Base-by-base conservation (phyloP, 257 asterid genomes). In the Solanum chmielewskii region DNA sequence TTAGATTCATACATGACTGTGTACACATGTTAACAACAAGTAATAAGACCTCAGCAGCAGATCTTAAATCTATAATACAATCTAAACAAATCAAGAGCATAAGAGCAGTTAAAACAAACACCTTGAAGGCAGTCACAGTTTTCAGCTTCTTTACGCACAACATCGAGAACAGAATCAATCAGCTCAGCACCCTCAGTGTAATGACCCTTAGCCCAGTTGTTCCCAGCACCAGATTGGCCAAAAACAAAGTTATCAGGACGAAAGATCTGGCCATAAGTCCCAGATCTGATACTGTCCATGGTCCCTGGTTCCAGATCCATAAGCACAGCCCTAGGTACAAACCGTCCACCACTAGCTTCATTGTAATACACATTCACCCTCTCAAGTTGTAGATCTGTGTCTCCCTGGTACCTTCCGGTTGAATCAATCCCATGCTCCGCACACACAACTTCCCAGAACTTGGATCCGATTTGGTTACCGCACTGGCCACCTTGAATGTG, bases 251-350 rank as follows among this genome's bases (percentile, higher is more conserved):
- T 92, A 85, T 92, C 94, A 0, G 94, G 94, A 23, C 94, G 89
- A 69, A 92, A 90, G 66, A 92, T 90, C 92, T 90, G 93, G 0
- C 94, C 94, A 31, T 85, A 88, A 35, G 91, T 85, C 27, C 94
- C 94, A 56, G 94, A 90, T 77, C 93, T 87, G 21, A 92, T 73
- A 41, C 94, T 90, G 31, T 92, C 94, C 94, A 90, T 92, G 5
- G 94, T 90, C 23, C 94, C 94, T 2, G 94, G 93, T 83, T 92
- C 94, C 42, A 92, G 90, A 89, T 90, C 94, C 94, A 92, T 92
- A 15, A 92, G 91, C 29, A 92, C 94, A 33, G 94, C 94, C 20
- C 94, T 91, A 73, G 93, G 93, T 6, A 91, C 93, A 69, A 88
- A 90, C 47, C 93, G 42, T 2, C 93, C 93, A 69, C 92, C 49